Evolutionary conservation across 1,284 basidiomycete species (phyloP), one percentile per base, ranked within the genome.

Genomic region (Malassezia psittaci): DNA sequence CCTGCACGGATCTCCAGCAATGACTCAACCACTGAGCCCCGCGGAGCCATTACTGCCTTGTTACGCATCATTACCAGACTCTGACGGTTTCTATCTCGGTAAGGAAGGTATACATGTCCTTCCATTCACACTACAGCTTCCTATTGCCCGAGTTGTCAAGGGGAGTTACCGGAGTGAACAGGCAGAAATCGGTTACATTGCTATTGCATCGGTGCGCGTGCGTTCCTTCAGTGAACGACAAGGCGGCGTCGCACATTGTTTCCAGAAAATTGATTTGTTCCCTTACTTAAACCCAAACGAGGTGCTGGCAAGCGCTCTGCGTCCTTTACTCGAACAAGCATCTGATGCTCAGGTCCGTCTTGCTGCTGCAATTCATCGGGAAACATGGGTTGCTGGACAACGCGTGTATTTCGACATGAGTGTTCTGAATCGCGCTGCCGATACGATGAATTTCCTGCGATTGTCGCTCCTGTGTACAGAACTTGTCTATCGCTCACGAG

Each of bases 361-460:
- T 18, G 83, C 81, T 11, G 86, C 85, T 0, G 81, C 79, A 40
- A 74, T 94, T 21, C 86, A 87, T 67, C 83, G 90, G 19, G 75
- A 82, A 18, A 79, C 81, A 38, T 96, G 90, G 87, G 79, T 94
- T 32, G 85, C 90, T 12, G 90, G 91, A 5, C 88, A 91, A 72
- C 79, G 81, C 36, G 85, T 88, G 61, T 83, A 82, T 74, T 81
- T 90, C 41, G 81, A 85, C 59, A 75, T 93, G 18, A 77, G 76
- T 6, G 82, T 91, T 18, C 76, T 77, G 50, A 96, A 96, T 72
- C 80, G 83, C 36, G 86, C 84, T 35, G 34, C 32, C 15, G 24
- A 35, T 5, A 37, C 51, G 1, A 49, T 51, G 49, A 40, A 38
- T 44, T 29, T 43, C 1, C 40, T 57, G 24, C 50, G 44, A 34